Conservation (phyloP, 75 land plant species). For the Pinus tabuliformis region DNA sequence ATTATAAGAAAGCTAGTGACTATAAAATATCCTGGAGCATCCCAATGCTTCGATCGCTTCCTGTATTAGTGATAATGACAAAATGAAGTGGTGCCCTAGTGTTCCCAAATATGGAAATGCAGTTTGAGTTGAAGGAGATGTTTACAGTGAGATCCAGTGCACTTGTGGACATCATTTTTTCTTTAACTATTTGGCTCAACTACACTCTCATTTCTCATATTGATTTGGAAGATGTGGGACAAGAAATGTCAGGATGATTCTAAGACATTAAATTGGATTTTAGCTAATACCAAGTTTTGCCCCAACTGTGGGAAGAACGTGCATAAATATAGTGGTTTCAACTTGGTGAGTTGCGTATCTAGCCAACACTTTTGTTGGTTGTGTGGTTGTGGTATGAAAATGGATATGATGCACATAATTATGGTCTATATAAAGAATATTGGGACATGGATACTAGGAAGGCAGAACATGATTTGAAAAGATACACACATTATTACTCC, state of each 20-base stretch:
- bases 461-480: no score
- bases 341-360: constrained; percentile 71
- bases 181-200: constrained; percentile 62
- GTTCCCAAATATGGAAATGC: constrained; percentile 89
- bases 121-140: constrained; percentile 62
- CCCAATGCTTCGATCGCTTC: constrained; percentile 75
- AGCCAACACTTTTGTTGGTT: constrained; percentile 90
- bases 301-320: constrained; percentile 84
- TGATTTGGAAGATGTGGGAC: constrained; percentile 80
- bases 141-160: constrained; percentile 69
- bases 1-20: constrained; percentile 57
- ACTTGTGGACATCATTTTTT: constrained; percentile 74
- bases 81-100: constrained; percentile 90
- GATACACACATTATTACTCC: no score
- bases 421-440: no score
- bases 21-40: constrained; percentile 17
- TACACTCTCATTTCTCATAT: constrained; percentile 87
- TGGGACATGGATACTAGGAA: no score
- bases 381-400: no score
- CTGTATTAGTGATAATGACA: constrained; percentile 79
- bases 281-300: constrained; percentile 71
- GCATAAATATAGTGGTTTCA: constrained; percentile 84
- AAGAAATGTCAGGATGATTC: constrained; percentile 82
- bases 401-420: no score
- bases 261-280: constrained; percentile 71